Evolutionary conservation across 345 rosid species (phyloP).

Genomic region (Gossypium mustelinum): DNA sequence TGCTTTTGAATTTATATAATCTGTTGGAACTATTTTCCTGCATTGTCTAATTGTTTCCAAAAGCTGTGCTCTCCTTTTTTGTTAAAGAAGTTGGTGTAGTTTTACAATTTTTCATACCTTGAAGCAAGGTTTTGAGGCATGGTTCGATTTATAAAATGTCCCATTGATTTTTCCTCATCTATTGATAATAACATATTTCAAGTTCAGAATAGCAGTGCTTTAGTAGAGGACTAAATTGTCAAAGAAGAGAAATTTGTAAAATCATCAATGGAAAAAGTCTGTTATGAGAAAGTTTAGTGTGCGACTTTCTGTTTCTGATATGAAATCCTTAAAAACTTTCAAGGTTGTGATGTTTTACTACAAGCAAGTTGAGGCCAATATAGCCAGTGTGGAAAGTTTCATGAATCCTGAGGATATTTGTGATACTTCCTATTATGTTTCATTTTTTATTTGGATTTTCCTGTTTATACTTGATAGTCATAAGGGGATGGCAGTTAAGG

Average conservation of each 20-base stretch:
- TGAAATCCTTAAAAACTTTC: not conserved
- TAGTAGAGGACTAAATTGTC: not conserved
- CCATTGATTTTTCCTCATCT: not conserved
- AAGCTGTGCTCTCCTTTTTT: not conserved
- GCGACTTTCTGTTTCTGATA: not conserved
- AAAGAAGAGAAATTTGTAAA: not conserved
- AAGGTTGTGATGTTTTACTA: not conserved
- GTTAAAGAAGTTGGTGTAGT: not conserved
- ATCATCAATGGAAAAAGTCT: not conserved
- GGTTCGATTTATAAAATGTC: not conserved
- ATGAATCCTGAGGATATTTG: not conserved
- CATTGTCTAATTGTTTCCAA: not conserved
- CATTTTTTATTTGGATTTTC: not conserved
- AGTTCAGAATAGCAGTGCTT: not conserved
- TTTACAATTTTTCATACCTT: not conserved
- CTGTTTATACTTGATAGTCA: not conserved
- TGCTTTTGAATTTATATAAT: not conserved
- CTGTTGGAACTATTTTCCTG: not conserved
- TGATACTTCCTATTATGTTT: not conserved
- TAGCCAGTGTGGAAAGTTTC: not conserved
- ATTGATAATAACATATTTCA: not conserved
- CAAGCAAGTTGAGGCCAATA: conserved; percentile 1
- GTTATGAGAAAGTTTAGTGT: not conserved
- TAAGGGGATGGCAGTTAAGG: not conserved
- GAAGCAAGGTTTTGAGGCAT: not conserved